These are phyloP conservation scores for Phytophthora rubi DNA, from an alignment of 352 stramenopile species.

Conservation along the genomic window DNA sequence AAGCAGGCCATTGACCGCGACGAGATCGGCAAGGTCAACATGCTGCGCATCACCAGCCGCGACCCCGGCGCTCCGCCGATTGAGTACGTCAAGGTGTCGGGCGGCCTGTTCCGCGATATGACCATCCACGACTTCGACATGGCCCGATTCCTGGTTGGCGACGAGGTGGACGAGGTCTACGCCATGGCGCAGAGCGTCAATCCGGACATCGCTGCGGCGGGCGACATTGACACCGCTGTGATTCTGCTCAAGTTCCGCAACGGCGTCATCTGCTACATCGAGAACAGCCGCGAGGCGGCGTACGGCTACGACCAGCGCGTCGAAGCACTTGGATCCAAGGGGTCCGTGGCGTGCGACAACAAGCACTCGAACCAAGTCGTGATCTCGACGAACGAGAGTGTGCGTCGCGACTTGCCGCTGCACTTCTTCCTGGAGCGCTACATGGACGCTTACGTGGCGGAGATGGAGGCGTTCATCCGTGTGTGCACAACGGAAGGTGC, in stretches of 20 bases:
- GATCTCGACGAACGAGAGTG: conserved; percentile 50
- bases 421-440: conserved; percentile 96
- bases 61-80: conserved; percentile 52
- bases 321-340: conserved; percentile 92
- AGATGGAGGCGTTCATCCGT: conserved; percentile 78
- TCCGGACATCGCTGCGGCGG: conserved; percentile 68
- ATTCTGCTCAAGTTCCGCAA: conserved; percentile 92
- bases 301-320: conserved; percentile 97
- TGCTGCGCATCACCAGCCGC: conserved; percentile 78
- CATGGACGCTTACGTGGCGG: conserved; percentile 86
- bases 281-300: conserved; percentile 93
- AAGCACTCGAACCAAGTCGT: conserved; percentile 92
- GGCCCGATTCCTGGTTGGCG: conserved; percentile 91
- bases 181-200: conserved; percentile 66
- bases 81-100: conserved; percentile 68
- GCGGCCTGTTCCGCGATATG: conserved; percentile 96
- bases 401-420: conserved; percentile 88
- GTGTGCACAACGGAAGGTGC: conserved; percentile 51
- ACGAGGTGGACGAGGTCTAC: conserved; percentile 73
- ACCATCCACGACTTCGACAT: conserved; percentile 97
- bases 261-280: conserved; percentile 93
- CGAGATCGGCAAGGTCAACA: conserved; percentile 91
- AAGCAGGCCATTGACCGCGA: conserved; percentile 81
- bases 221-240: conserved; percentile 92
- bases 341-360: conserved; percentile 92